Evolutionary conservation across 2,329 filamentous ascomycete genomes (phyloP).

Genomic region (Raffaelea arxii): DNA sequence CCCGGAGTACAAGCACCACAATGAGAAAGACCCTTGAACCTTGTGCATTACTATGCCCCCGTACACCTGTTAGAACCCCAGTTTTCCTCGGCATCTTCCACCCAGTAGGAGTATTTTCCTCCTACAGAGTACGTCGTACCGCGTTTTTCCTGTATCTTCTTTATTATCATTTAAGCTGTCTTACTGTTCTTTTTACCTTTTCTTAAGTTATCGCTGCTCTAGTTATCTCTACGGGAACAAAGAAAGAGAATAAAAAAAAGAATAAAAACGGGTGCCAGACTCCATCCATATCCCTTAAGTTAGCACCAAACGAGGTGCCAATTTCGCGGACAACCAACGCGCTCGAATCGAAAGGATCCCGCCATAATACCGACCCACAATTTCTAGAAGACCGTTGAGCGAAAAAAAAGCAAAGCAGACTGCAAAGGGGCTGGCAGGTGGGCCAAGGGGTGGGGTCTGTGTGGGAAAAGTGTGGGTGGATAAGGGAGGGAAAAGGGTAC

Average conservation of each 20-base stretch:
- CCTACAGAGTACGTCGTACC: too few relatives aligned
- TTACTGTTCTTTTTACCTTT: not conserved
- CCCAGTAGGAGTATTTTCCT: not conserved
- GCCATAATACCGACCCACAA: slow-evolving; percentile 34
- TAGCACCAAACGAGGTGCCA: too few relatives aligned
- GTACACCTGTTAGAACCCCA: not conserved
- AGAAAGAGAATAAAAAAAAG: not conserved
- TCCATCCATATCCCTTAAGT: too few relatives aligned
- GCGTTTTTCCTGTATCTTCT: not conserved
- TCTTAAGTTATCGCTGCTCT: not conserved
- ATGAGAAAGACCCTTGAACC: not conserved
- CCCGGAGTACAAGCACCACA: not conserved
- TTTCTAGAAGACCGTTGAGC: slow-evolving; percentile 37
- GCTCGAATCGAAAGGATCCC: slow-evolving; percentile 35
- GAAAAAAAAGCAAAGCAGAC: slow-evolving; percentile 27
- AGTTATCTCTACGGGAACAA: not conserved
- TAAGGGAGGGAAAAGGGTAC: not conserved
- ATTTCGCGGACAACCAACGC: too few relatives aligned
- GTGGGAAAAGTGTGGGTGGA: slow-evolving; percentile 2
- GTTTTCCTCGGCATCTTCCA: not conserved
- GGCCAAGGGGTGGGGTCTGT: slow-evolving; percentile 16
- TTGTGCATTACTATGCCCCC: not conserved
- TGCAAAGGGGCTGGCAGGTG: slow-evolving; percentile 28
- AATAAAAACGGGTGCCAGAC: too few relatives aligned
- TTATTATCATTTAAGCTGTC: not conserved